Percentiles rank a stretch among this genome's conserved stretches.
Conservation (phyloP, 164 flowering plant genomes). For the Umbellularia californica region DNA sequence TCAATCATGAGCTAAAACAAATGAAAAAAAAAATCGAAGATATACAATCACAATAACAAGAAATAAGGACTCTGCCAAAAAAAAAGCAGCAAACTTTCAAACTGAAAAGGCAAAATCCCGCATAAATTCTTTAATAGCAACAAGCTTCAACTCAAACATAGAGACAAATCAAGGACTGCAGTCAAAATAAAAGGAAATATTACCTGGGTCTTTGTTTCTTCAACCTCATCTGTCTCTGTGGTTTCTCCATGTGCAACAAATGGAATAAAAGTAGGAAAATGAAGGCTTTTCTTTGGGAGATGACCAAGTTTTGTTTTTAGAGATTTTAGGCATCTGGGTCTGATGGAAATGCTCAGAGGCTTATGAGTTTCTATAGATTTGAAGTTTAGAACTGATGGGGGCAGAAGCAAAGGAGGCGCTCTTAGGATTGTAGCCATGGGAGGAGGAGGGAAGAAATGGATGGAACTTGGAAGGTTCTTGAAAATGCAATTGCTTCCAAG, state of each 20-base stretch:
- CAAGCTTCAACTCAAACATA: neutral
- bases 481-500: no score
- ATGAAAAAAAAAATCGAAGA: neutral
- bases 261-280: constrained; percentile 7
- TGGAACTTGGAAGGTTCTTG: no score
- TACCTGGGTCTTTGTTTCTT: constrained; percentile 16
- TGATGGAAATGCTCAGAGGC: constrained; percentile 7
- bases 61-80: neutral
- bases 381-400: neutral
- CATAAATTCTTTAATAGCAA: neutral
- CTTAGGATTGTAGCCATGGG: constrained; percentile 18
- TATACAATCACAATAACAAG: neutral
- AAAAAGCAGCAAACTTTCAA: no score
- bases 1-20: no score
- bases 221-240: constrained; percentile 16
- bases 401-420: constrained; percentile 1
- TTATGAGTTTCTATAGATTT: constrained; percentile 9
- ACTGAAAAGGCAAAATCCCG: neutral
- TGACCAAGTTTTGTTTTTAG: neutral
- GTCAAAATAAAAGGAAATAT: neutral
- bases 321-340: constrained; percentile 4
- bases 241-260: constrained; percentile 18
- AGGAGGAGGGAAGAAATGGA: neutral
- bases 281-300: neutral
- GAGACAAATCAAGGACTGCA: neutral